Base-by-base conservation (phyloP, 495 filamentous ascomycete species). In the Parmelia sp. region DNA sequence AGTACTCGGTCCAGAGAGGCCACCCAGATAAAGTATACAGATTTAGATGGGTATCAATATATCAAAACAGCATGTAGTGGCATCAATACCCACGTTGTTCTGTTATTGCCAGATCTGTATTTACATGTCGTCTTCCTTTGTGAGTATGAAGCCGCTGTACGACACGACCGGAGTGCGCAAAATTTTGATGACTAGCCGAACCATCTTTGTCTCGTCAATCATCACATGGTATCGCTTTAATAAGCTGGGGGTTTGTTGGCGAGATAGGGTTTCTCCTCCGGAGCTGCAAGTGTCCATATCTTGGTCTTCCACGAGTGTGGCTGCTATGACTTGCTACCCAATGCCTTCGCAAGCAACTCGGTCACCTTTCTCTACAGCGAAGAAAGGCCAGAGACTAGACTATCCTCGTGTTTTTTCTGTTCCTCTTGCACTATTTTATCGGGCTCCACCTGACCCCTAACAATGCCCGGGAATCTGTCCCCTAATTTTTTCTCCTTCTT, bases 401-500 rank as follows among this genome's bases (percentile, higher is more conserved):
- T 37, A 5, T 64, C 57, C 21, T 64, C 36, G 17, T 42, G 61
- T 37, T 66, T 61, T 14, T 37, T n/a, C 40, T 44, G 60, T 23
- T 65, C 67, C 39, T 69, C 67, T n/a, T 51, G 25, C 11, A 69
- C 65, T 40, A 64, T 65, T 21, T 62, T 65, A 37, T 69, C 67
- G 44, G 67, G 39, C 36, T 69, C 57, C 9, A 53, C 67, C 45
- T 66, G 64, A 14, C 39, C 62, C 29, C 51, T 65, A 2, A 44
- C 57, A 35, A 44, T 37, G 47, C 82, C 84, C 21, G 86, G 83
- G 74, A 87, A 83, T 61, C 83, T 81, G 15, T 80, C 79, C 7
- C 92, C 94, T 77, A 88, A 88, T 68, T 94, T 84, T 49, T 66
- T 71, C 15, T 63, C 80, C 73, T 87, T 84, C 78, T 92, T 92